Evolutionary conservation across 1,284 basidiomycete species (phyloP).

Genomic region (Peniophora sp.): DNA sequence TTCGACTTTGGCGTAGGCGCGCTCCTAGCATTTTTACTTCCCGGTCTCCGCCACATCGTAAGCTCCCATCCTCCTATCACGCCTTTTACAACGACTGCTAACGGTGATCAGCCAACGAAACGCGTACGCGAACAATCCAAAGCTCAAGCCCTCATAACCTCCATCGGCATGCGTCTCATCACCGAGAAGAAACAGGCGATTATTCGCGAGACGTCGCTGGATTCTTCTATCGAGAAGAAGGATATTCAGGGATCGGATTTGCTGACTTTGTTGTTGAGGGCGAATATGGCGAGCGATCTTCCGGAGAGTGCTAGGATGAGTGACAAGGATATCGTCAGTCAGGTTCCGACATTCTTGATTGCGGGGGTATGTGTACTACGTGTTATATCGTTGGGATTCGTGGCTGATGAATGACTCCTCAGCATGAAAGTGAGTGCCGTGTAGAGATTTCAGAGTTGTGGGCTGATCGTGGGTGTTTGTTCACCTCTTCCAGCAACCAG

Average conservation of each 20-base stretch:
- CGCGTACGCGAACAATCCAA: neutral
- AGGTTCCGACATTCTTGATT: constrained; percentile 18
- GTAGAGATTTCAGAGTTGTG: no score
- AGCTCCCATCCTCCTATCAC: neutral
- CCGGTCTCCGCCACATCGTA: neutral
- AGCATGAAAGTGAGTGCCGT: neutral
- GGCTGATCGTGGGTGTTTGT: no score
- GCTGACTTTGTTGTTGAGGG: constrained; percentile 45
- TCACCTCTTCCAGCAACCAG: no score
- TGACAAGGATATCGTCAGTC: constrained; percentile 64
- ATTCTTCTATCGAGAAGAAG: constrained; percentile 17
- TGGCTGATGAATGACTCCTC: neutral
- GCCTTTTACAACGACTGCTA: neutral
- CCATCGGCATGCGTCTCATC: constrained; percentile 36
- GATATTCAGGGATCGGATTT: constrained; percentile 32
- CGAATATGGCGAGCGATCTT: constrained; percentile 55
- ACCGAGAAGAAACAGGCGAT: constrained; percentile 30
- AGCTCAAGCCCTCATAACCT: neutral
- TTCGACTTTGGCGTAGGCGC: neutral
- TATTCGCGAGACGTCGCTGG: constrained; percentile 2
- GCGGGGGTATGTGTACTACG: constrained; percentile 40
- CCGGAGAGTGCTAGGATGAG: constrained; percentile 50
- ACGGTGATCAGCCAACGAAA: neutral
- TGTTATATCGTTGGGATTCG: constrained; percentile 12
- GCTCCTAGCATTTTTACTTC: constrained; percentile 12